Evolutionary conservation across 495 filamentous ascomycete species (phyloP).

Genomic region (Podospora comata): DNA sequence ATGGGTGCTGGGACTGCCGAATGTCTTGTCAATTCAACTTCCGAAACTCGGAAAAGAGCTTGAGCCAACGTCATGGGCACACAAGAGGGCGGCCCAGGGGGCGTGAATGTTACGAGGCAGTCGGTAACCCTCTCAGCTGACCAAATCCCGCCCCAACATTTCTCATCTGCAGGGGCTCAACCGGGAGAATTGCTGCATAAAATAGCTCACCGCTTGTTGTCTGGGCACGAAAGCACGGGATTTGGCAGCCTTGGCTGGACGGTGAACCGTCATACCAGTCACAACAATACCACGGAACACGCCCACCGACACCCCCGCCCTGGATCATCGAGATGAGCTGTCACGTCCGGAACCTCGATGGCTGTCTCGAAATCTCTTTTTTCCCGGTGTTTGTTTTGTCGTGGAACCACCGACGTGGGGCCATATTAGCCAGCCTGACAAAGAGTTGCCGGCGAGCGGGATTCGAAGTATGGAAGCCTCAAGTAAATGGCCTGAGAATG

Average conservation of each 20-base stretch:
- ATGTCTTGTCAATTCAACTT: slow-evolving; percentile 7
- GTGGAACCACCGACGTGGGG: slow-evolving; percentile 5
- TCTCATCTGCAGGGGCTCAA: slow-evolving; percentile 27
- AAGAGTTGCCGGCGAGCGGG: background rate
- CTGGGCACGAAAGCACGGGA: slow-evolving; percentile 22
- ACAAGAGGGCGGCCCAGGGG: slow-evolving; percentile 16
- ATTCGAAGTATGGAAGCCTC: background rate
- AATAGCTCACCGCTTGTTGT: slow-evolving; percentile 33
- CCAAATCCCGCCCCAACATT: slow-evolving; percentile 28
- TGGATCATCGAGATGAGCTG: background rate
- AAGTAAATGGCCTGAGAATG: background rate
- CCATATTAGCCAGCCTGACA: background rate
- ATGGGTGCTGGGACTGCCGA: slow-evolving; percentile 2
- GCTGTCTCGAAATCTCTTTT: background rate
- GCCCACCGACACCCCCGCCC: background rate
- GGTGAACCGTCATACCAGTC: background rate
- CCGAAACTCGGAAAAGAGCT: slow-evolving; percentile 18
- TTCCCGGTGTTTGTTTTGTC: background rate
- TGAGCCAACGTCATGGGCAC: slow-evolving; percentile 22
- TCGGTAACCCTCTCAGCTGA: slow-evolving; percentile 28
- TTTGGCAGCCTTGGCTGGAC: slow-evolving; percentile 14
- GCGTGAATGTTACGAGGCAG: slow-evolving; percentile 10
- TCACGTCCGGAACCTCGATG: background rate
- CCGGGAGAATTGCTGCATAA: slow-evolving; percentile 33
- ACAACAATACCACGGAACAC: slow-evolving; percentile 1